Conservation (phyloP, 345 rosid species). For the Pistacia vera region DNA sequence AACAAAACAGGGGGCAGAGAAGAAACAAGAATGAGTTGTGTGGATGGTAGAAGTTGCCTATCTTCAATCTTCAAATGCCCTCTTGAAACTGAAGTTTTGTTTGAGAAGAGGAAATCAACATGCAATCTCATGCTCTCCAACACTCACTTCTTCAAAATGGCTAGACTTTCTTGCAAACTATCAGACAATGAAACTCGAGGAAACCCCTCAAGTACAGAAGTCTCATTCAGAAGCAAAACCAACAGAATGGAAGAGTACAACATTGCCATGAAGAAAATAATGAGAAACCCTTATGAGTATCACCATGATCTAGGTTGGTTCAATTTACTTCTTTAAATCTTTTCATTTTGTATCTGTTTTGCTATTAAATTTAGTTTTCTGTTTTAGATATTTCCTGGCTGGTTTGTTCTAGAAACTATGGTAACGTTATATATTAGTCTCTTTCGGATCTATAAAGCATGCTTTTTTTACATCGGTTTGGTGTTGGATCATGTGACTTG, state of each 20-base stretch:
- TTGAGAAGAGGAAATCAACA: slow-evolving; percentile 14
- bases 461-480: slow-evolving; percentile 17
- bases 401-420: background rate
- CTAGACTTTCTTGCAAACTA: slow-evolving; percentile 41
- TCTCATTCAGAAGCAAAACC: slow-evolving; percentile 39
- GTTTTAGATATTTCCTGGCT: background rate
- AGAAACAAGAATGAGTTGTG: slow-evolving; percentile 32
- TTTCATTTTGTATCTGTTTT: background rate
- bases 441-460: slow-evolving; percentile 21
- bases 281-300: slow-evolving; percentile 92
- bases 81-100: slow-evolving; percentile 21
- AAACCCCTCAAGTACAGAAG: slow-evolving; percentile 28
- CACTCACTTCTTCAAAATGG: slow-evolving; percentile 22
- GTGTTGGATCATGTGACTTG: slow-evolving; percentile 14
- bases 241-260: slow-evolving; percentile 73
- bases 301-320: slow-evolving; percentile 85
- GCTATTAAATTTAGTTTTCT: background rate
- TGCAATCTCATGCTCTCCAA: slow-evolving; percentile 26
- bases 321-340: background rate
- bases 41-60: slow-evolving; percentile 31
- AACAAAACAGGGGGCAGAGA: background rate
- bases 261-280: slow-evolving; percentile 82
- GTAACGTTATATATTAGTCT: slow-evolving; percentile 7
- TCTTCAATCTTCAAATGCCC: slow-evolving; percentile 26
- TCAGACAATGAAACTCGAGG: slow-evolving; percentile 47